These are phyloP conservation scores for Stephania yunnanensis DNA, from an alignment of 164 flowering plant genomes.

Conservation along the genomic window DNA sequence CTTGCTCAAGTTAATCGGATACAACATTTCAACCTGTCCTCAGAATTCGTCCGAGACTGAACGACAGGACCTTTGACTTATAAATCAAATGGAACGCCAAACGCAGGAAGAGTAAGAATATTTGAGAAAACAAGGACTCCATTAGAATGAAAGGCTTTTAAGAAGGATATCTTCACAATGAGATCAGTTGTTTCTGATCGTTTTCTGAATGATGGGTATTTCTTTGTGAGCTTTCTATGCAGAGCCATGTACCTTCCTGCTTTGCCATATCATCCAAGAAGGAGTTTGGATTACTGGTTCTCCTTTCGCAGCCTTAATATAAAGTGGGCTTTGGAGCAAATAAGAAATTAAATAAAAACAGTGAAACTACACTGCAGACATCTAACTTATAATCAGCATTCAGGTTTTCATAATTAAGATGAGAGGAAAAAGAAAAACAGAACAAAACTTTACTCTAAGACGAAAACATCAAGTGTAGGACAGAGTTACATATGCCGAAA, in stretches of 20 bases:
- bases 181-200: conserved; percentile 98
- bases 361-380: not conserved
- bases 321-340: conserved; percentile 56
- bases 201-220: conserved; percentile 91
- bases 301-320: conserved; percentile 94
- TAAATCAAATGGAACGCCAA: conserved; percentile 91
- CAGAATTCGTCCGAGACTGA: conserved; percentile 63
- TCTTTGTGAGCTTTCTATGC: conserved; percentile 84
- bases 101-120: conserved; percentile 91
- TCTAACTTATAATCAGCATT: not conserved
- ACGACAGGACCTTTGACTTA: conserved; percentile 83
- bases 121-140: conserved; percentile 98
- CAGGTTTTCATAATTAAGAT: not conserved
- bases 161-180: conserved; percentile 94
- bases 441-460: no score
- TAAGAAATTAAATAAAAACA: not conserved
- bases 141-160: conserved; percentile 92
- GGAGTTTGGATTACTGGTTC: conserved; percentile 76
- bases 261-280: conserved; percentile 99
- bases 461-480: no score
- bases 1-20: conserved; percentile 77
- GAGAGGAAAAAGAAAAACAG: not conserved
- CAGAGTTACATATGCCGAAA: no score
- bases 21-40: conserved; percentile 69
- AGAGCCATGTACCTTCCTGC: conserved; percentile 99